Evolutionary conservation across 441 rosid genomes (phyloP).

Genomic region (Mallotus japonicus): DNA sequence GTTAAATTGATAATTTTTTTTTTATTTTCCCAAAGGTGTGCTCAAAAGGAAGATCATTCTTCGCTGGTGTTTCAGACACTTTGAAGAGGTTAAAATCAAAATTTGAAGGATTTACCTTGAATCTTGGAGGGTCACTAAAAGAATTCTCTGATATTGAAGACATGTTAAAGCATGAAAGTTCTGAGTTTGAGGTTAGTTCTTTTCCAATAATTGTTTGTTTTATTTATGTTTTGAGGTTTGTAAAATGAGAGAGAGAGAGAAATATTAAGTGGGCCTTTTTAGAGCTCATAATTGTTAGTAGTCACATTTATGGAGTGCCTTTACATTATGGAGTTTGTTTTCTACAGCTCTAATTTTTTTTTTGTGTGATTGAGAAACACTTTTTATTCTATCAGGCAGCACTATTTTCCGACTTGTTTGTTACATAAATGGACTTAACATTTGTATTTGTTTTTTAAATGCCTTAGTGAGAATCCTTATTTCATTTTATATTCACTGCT

Average conservation of each 20-base stretch:
- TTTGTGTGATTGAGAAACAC: not conserved
- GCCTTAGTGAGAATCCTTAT: not conserved
- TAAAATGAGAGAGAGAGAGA: not conserved
- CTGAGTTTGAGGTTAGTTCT: constrained; percentile 67
- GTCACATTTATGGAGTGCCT: not conserved
- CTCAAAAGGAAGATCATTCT: constrained; percentile 57
- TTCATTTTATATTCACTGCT: not conserved
- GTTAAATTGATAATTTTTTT: constrained; percentile 17
- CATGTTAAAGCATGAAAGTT: constrained; percentile 61
- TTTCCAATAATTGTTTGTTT: not conserved
- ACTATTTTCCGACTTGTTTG: not conserved
- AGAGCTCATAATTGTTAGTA: not conserved
- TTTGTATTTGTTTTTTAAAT: not conserved
- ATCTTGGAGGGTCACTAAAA: constrained; percentile 46
- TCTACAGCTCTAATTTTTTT: not conserved
- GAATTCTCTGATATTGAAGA: constrained; percentile 58
- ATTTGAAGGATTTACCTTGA: constrained; percentile 44
- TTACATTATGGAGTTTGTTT: not conserved
- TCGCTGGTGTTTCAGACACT: constrained; percentile 49
- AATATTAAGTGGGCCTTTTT: not conserved
- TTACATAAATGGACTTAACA: not conserved
- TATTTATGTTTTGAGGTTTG: not conserved
- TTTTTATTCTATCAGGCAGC: not conserved
- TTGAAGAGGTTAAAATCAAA: constrained; percentile 53
- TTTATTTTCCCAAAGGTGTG: constrained; percentile 46